Conservation (phyloP, 305 asterid genomes). For the Rubia occidens region DNA sequence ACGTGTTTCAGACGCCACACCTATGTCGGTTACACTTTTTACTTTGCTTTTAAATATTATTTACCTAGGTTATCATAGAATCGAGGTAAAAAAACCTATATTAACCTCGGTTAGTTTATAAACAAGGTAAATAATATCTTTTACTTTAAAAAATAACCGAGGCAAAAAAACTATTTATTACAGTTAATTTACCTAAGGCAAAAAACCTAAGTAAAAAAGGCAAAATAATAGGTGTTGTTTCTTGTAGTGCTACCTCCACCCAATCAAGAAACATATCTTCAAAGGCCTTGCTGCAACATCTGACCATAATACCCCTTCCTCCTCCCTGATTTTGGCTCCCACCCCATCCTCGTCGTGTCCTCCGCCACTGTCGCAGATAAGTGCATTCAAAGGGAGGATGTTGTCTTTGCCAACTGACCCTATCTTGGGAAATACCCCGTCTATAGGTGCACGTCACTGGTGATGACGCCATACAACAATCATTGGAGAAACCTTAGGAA, state of each 20-base stretch:
- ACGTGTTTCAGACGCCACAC: too few relatives aligned
- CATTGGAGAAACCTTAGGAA: constrained; percentile 67
- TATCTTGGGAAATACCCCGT: constrained; percentile 50
- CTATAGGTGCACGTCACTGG: constrained; percentile 41
- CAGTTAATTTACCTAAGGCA: too few relatives aligned
- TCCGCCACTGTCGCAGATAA: constrained; percentile 60
- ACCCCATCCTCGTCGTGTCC: constrained; percentile 48
- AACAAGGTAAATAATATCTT: too few relatives aligned
- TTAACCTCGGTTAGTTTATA: too few relatives aligned
- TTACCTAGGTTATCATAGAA: too few relatives aligned
- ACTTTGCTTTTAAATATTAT: too few relatives aligned
- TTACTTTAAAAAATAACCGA: too few relatives aligned
- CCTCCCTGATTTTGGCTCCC: constrained; percentile 53
- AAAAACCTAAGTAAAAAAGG: too few relatives aligned
- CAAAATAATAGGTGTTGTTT: too few relatives aligned
- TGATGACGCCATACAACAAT: constrained; percentile 56
- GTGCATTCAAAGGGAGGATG: constrained; percentile 48
- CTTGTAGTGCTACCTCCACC: constrained; percentile 41
- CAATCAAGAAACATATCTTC: constrained; percentile 46
- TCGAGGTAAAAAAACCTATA: too few relatives aligned
- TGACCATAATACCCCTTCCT: constrained; percentile 40
- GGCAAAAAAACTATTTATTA: too few relatives aligned
- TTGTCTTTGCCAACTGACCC: constrained; percentile 59
- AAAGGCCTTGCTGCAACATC: constrained; percentile 41
- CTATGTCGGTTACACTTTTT: too few relatives aligned